These are phyloP conservation scores for Chrysosporium queenslandicum DNA, from an alignment of 2,329 filamentous ascomycete species.

Conservation along the genomic window DNA sequence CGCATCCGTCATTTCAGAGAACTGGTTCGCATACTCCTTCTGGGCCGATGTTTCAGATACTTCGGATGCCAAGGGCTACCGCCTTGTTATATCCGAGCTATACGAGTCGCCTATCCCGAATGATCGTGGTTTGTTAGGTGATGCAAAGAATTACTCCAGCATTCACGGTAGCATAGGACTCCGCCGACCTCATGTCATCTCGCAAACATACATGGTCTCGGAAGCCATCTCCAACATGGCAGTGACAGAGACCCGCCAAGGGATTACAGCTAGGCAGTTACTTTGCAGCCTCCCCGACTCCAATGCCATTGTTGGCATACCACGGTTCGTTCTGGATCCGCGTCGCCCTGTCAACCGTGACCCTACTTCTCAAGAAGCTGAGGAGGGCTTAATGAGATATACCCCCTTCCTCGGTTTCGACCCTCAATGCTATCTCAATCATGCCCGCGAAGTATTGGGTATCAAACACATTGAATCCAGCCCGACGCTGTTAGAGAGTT, in stretches of 20 bases:
- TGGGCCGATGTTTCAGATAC: constrained; percentile 45
- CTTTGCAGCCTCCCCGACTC: constrained; percentile 66
- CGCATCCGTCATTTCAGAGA: constrained; percentile 73
- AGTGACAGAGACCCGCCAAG: constrained; percentile 82
- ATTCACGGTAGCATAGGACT: constrained; percentile 53
- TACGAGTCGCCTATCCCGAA: constrained; percentile 79
- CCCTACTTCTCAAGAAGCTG: constrained; percentile 63
- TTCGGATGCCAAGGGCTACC: constrained; percentile 62
- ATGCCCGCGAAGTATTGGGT: constrained; percentile 70
- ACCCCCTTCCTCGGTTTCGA: constrained; percentile 70
- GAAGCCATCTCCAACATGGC: constrained; percentile 69
- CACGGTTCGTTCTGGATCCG: constrained; percentile 69
- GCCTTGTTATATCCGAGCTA: constrained; percentile 75
- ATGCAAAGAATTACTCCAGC: constrained; percentile 65
- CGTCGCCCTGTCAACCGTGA: constrained; percentile 78
- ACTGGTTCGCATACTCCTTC: constrained; percentile 88
- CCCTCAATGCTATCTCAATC: constrained; percentile 67
- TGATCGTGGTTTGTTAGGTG: constrained; percentile 68
- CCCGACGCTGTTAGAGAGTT: constrained; percentile 80
- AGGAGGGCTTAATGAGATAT: constrained; percentile 76
- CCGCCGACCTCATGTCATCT: constrained; percentile 62
- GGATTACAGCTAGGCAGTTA: constrained; percentile 74
- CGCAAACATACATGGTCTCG: constrained; percentile 71
- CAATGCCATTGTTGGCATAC: constrained; percentile 67
- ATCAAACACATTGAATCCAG: constrained; percentile 62